Evolutionary conservation across 495 filamentous ascomycete genomes (phyloP).

Genomic region (Penicillium bialowiezense): DNA sequence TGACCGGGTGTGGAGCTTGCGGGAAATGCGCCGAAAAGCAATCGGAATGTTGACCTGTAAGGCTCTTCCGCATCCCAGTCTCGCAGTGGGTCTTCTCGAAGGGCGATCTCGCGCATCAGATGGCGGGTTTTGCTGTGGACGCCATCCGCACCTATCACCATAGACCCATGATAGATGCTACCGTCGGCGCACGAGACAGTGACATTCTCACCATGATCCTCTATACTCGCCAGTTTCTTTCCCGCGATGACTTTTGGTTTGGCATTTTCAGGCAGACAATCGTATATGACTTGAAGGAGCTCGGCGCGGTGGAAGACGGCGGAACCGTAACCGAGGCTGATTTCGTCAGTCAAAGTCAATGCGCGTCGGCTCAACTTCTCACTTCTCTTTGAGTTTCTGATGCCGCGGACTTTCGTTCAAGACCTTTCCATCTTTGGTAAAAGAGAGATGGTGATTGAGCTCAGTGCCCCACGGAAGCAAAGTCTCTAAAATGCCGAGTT

Average conservation of each 20-base stretch:
- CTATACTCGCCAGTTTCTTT: conserved; percentile 13
- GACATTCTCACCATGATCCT: conserved; percentile 4
- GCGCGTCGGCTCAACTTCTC: no score
- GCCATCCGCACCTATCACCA: conserved; percentile 50
- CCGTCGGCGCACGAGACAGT: conserved; percentile 26
- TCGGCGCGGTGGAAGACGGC: conserved; percentile 24
- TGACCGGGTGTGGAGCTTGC: conserved; percentile 18
- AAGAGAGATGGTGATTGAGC: conserved; percentile 14
- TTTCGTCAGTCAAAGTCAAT: no score
- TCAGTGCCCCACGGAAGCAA: conserved; percentile 18
- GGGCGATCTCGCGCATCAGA: conserved; percentile 37
- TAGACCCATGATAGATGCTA: conserved; percentile 32
- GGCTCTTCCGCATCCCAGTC: conserved; percentile 18
- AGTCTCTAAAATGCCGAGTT: conserved; percentile 43
- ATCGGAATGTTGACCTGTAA: conserved; percentile 18
- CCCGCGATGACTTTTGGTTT: conserved; percentile 15
- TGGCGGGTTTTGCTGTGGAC: conserved; percentile 43
- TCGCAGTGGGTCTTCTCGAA: conserved; percentile 14
- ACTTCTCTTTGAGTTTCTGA: conserved; percentile 13
- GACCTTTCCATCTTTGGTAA: conserved; percentile 18
- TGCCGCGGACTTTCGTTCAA: conserved; percentile 15
- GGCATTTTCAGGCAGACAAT: conserved; percentile 10
- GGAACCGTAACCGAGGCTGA: conserved; percentile 12
- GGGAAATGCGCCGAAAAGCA: conserved; percentile 23
- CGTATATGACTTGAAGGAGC: conserved; percentile 22